phyloP scores from a whole-genome alignment of 73 alveolate species.

The Halteria grandinella region DNA sequence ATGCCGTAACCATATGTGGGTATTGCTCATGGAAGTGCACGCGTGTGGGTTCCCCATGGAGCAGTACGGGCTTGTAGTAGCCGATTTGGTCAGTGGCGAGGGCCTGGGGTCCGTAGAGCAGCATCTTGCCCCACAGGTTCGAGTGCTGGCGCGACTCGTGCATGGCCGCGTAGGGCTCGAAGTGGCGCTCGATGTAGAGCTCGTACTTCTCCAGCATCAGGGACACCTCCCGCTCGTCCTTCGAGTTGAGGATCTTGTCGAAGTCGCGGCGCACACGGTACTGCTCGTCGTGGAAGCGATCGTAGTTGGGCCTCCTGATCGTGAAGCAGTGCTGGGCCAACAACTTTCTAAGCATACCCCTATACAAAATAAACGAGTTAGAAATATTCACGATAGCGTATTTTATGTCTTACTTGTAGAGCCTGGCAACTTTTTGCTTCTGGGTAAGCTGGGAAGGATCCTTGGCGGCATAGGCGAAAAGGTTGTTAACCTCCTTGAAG shows the following conservation, averaged over 20 bases:
- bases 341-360: slow-evolving; percentile 66
- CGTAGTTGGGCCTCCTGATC: slow-evolving; percentile 36
- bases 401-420: slow-evolving; percentile 50
- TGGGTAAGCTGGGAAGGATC: slow-evolving; percentile 48
- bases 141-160: slow-evolving; percentile 63
- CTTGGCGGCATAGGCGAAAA: slow-evolving; percentile 62
- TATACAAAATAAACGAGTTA: neutral
- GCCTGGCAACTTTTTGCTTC: slow-evolving; percentile 43
- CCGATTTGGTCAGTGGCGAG: slow-evolving; percentile 67
- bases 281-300: slow-evolving; percentile 55
- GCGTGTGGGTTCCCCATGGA: slow-evolving; percentile 43
- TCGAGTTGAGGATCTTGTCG: slow-evolving; percentile 39
- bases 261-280: slow-evolving; percentile 58
- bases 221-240: slow-evolving; percentile 36
- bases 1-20: slow-evolving; percentile 59
- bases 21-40: slow-evolving; percentile 66
- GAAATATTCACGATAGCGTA: neutral
- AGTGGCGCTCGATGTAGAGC: slow-evolving; percentile 39
- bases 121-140: slow-evolving; percentile 57
- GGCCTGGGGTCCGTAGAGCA: slow-evolving; percentile 31
- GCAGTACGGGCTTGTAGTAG: slow-evolving; percentile 49
- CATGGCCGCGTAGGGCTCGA: slow-evolving; percentile 69
- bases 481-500: slow-evolving; percentile 64
- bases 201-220: slow-evolving; percentile 63
- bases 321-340: slow-evolving; percentile 48